Evolutionary conservation across 2,329 filamentous ascomycete species (phyloP).

Genomic region (Dendryphion nanum): DNA sequence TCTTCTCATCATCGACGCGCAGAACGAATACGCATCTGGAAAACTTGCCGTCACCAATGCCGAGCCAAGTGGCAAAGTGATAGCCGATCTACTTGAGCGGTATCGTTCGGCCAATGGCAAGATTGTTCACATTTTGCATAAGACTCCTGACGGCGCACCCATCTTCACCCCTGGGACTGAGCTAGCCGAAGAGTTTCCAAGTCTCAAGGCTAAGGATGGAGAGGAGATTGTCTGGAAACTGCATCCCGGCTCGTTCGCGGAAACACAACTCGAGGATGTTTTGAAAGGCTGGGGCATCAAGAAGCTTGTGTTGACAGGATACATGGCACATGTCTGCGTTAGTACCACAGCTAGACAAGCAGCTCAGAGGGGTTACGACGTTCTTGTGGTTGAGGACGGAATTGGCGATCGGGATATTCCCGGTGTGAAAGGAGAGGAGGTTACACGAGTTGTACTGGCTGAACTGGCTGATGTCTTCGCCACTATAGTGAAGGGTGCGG

Average conservation of each 20-base stretch:
- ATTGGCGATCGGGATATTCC: slow-evolving; percentile 68
- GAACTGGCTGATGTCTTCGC: slow-evolving; percentile 65
- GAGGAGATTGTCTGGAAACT: slow-evolving; percentile 60
- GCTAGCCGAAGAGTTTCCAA: slow-evolving; percentile 60
- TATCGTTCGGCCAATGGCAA: slow-evolving; percentile 58
- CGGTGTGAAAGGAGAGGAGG: slow-evolving; percentile 55
- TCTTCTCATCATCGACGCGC: slow-evolving; percentile 68
- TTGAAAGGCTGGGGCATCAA: slow-evolving; percentile 52
- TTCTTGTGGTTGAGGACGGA: slow-evolving; percentile 60
- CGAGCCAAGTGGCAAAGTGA: slow-evolving; percentile 54
- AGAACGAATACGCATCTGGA: slow-evolving; percentile 66
- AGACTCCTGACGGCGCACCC: slow-evolving; percentile 59
- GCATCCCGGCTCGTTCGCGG: slow-evolving; percentile 59
- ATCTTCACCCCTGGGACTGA: slow-evolving; percentile 64
- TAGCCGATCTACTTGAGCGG: slow-evolving; percentile 56
- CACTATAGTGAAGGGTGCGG: slow-evolving; percentile 55
- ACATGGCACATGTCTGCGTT: slow-evolving; percentile 67
- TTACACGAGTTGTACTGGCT: slow-evolving; percentile 50
- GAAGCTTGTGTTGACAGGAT: slow-evolving; percentile 62
- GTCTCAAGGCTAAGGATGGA: slow-evolving; percentile 52
- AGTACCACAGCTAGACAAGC: slow-evolving; percentile 62
- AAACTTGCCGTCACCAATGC: slow-evolving; percentile 57
- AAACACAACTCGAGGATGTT: slow-evolving; percentile 58
- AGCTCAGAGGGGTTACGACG: slow-evolving; percentile 61
- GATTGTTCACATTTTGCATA: slow-evolving; percentile 63